A percentile compares a stretch with the other conserved stretches of the same genome.
Evolutionary conservation across 2,329 filamentous ascomycete genomes (phyloP).

Genomic region (Epichloe bromicola): DNA sequence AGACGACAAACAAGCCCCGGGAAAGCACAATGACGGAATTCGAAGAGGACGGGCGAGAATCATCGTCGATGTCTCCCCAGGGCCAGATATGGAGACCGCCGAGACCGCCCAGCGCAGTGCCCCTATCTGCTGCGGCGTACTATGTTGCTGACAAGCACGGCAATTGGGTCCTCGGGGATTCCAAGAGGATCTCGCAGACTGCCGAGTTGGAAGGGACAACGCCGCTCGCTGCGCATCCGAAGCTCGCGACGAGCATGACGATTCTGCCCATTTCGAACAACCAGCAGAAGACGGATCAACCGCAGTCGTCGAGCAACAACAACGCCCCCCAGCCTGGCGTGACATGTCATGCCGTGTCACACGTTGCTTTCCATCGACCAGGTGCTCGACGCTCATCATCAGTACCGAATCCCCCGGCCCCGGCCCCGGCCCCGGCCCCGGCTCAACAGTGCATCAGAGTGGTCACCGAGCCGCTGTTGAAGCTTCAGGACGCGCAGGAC

Average conservation of each 20-base stretch:
- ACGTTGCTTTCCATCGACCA: no score
- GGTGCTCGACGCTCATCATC: neutral
- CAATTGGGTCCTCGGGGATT: conserved; percentile 38
- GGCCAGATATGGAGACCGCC: conserved; percentile 39
- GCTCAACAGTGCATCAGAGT: conserved; percentile 1
- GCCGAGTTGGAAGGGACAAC: conserved; percentile 14
- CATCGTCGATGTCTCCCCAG: conserved; percentile 19
- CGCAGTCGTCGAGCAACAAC: neutral
- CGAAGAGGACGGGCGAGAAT: conserved; percentile 32
- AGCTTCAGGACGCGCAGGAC: neutral
- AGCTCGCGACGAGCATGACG: conserved; percentile 6
- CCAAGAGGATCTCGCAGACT: conserved; percentile 16
- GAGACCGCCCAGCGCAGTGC: conserved; percentile 34
- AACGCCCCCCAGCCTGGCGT: neutral
- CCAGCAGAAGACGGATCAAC: neutral
- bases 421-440: neutral
- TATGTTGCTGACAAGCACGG: conserved; percentile 40
- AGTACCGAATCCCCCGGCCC: neutral
- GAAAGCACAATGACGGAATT: conserved; percentile 39
- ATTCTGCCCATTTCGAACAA: conserved; percentile 9
- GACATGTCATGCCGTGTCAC: no score
- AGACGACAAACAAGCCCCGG: conserved; percentile 11
- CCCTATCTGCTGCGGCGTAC: conserved; percentile 30
- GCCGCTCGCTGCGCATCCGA: conserved; percentile 5
- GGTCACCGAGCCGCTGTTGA: neutral